These are phyloP conservation scores for Carpediemonas membranifera DNA, from an alignment of 78 protist species.

Conservation along the genomic window DNA sequence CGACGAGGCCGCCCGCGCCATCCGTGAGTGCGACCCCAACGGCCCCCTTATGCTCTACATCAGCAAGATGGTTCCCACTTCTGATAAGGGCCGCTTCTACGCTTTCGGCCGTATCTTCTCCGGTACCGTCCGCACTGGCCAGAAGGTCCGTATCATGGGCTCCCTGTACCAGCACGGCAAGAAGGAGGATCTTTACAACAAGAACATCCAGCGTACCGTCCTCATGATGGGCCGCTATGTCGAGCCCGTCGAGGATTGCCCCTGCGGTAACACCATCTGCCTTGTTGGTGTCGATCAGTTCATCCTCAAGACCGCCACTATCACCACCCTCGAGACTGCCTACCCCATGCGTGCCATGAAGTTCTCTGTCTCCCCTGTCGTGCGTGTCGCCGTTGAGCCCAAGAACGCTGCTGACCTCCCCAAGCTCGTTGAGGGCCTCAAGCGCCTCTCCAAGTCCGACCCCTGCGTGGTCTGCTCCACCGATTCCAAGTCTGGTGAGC, in stretches of 20 bases:
- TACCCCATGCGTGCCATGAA: constrained; percentile 85
- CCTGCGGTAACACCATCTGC: constrained; percentile 90
- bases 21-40: constrained; percentile 40
- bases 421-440: constrained; percentile 98
- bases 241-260: constrained; percentile 78
- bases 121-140: constrained; percentile 85
- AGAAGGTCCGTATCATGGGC: constrained; percentile 90
- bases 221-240: too few species aligned
- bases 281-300: constrained; percentile 95
- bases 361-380: constrained; percentile 98
- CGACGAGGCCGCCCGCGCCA: too few species aligned
- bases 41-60: constrained; percentile 95
- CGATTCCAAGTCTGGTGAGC: too few species aligned
- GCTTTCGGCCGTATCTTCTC: constrained; percentile 99
- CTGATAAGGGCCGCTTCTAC: constrained; percentile 92
- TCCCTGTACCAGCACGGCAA: constrained; percentile 84
- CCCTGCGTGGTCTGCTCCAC: constrained; percentile 73
- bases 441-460: constrained; percentile 84
- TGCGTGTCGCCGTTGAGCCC: constrained; percentile 95
- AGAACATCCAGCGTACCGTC: constrained; percentile 92
- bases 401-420: constrained; percentile 90
- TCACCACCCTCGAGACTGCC: constrained; percentile 76
- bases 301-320: constrained; percentile 93
- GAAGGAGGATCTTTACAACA: constrained; percentile 84
- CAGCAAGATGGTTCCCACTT: constrained; percentile 97